A percentile compares a stretch with the other conserved stretches of the same genome.
These are phyloP conservation scores for Backusella circina DNA, from an alignment of 192 early-diverging fungal genomes.

Conservation along the genomic window DNA sequence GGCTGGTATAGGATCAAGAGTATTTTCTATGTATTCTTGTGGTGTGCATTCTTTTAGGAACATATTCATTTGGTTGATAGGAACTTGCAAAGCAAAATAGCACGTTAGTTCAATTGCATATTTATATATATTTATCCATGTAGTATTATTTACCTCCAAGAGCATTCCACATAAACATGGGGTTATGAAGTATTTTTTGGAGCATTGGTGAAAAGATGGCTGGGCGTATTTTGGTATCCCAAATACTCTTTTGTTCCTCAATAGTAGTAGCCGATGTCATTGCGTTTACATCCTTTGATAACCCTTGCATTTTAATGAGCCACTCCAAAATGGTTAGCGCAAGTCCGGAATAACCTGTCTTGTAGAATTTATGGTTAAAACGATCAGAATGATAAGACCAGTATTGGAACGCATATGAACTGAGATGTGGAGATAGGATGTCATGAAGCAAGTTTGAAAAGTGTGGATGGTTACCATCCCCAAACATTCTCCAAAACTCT, in stretches of 20 bases:
- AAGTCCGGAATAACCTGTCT: constrained; percentile 80
- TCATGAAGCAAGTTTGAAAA: constrained; percentile 63
- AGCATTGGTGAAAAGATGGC: constrained; percentile 60
- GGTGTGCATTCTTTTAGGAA: constrained; percentile 74
- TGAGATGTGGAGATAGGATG: constrained; percentile 66
- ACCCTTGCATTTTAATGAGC: constrained; percentile 53
- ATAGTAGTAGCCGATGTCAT: constrained; percentile 53
- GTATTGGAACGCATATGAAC: constrained; percentile 71
- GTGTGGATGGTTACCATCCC: constrained; percentile 57
- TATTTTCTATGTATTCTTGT: constrained; percentile 76
- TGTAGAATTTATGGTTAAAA: constrained; percentile 65
- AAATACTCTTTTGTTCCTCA: constrained; percentile 59
- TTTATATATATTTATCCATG: background rate
- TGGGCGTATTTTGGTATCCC: constrained; percentile 63
- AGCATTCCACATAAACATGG: constrained; percentile 79
- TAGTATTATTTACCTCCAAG: constrained; percentile 47
- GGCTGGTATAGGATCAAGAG: constrained; percentile 71
- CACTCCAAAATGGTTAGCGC: constrained; percentile 68
- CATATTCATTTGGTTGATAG: constrained; percentile 85
- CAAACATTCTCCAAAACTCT: constrained; percentile 81
- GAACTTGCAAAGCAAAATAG: constrained; percentile 44
- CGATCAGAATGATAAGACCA: constrained; percentile 68
- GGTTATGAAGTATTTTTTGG: constrained; percentile 68
- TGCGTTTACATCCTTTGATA: constrained; percentile 48
- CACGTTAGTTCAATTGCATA: background rate